A percentile compares a stretch with the other conserved stretches of the same genome.
These are phyloP conservation scores for Ophiostoma himal-ulmi DNA, from an alignment of 2,329 filamentous ascomycete species.

Conservation along the genomic window DNA sequence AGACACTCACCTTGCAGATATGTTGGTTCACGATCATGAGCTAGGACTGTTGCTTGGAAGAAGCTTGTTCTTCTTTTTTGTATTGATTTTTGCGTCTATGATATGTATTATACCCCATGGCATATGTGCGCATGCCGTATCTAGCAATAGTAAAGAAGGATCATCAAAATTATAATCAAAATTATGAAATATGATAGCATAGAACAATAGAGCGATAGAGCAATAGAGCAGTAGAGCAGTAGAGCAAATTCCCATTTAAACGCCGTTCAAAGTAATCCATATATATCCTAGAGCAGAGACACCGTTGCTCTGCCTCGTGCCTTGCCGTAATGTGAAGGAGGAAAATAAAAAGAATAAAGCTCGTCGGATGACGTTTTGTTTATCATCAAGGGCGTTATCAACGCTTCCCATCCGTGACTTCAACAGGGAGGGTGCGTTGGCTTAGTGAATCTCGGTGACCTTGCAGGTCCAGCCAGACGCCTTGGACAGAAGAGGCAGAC, in stretches of 20 bases:
- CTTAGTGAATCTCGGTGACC: conserved; percentile 61
- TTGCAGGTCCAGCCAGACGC: conserved; percentile 87
- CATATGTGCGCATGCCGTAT: neutral
- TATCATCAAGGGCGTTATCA: conserved; percentile 5
- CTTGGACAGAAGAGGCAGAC: conserved; percentile 74
- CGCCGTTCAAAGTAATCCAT: conserved; percentile 15
- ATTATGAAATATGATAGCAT: neutral
- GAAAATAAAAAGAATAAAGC: neutral
- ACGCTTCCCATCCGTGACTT: neutral
- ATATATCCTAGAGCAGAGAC: conserved; percentile 2
- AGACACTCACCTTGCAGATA: neutral
- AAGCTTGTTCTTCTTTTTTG: neutral
- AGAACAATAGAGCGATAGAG: conserved; percentile 13
- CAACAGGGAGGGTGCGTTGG: neutral
- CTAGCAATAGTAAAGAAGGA: neutral
- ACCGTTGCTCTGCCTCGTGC: neutral
- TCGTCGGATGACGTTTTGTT: neutral
- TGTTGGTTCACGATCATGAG: neutral
- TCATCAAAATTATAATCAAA: neutral
- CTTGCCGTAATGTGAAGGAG: conserved; percentile 3
- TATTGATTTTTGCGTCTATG: neutral
- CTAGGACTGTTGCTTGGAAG: neutral
- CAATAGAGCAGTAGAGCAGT: conserved; percentile 13
- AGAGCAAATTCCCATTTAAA: conserved; percentile 14
- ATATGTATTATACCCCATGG: neutral